Percentiles rank a stretch among this genome's conserved stretches.
Evolutionary conservation across 192 early-diverging fungal genomes (phyloP).

Genomic region (Podila horticola): DNA sequence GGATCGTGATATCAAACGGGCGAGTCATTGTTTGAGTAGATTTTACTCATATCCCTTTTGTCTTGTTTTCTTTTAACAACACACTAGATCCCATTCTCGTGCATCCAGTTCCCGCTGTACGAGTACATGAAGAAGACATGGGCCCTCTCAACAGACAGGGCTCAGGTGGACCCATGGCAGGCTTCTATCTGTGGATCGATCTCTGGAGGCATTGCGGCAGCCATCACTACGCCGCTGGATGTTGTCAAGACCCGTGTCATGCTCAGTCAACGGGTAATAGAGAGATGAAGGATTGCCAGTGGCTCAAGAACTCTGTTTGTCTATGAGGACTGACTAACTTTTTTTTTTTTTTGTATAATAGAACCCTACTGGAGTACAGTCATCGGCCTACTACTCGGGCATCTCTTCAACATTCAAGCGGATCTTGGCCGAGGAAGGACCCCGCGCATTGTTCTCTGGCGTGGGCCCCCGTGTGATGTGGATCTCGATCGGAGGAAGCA

Average conservation of each 20-base stretch:
- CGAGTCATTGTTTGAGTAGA: not conserved
- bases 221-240: slow-evolving; percentile 93
- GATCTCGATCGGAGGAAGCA: slow-evolving; percentile 95
- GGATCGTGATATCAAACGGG: not conserved
- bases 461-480: slow-evolving; percentile 93
- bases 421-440: slow-evolving; percentile 84
- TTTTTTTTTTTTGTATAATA: slow-evolving; percentile 2
- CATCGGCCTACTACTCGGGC: slow-evolving; percentile 69
- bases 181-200: slow-evolving; percentile 88
- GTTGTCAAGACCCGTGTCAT: slow-evolving; percentile 97
- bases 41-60: not conserved
- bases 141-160: slow-evolving; percentile 56
- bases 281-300: no score
- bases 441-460: slow-evolving; percentile 83
- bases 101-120: slow-evolving; percentile 96
- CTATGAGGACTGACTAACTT: no score
- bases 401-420: slow-evolving; percentile 75
- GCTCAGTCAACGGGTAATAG: slow-evolving; percentile 69
- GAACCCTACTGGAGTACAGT: slow-evolving; percentile 25
- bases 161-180: slow-evolving; percentile 75
- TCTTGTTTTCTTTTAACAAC: not conserved
- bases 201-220: slow-evolving; percentile 91
- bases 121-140: slow-evolving; percentile 84
- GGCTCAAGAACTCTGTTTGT: not conserved
- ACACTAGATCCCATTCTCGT: slow-evolving; percentile 89